These are phyloP conservation scores for Closterium sp. DNA, from an alignment of 139 green algal species.

Conservation along the genomic window DNA sequence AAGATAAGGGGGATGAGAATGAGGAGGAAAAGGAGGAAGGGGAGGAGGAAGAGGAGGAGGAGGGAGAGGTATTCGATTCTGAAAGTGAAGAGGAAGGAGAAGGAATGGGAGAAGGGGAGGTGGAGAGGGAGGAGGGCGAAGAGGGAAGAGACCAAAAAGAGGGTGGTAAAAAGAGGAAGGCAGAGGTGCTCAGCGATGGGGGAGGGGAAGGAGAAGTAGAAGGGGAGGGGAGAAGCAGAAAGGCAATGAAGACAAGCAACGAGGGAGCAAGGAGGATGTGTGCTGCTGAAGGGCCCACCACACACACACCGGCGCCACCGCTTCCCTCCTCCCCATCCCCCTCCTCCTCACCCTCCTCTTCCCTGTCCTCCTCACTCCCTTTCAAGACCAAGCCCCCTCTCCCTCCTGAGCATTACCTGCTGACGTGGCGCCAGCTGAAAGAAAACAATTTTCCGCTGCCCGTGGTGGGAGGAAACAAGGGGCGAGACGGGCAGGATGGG, in stretches of 20 bases:
- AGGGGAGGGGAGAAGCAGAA: neutral
- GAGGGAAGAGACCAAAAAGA: neutral
- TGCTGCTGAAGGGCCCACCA: neutral
- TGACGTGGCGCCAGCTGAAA: neutral
- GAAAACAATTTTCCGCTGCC: constrained; percentile 8
- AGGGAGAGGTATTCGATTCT: neutral
- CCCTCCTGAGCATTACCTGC: neutral
- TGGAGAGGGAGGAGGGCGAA: neutral
- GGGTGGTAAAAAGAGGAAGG: neutral
- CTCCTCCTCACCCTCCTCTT: neutral
- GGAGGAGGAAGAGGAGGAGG: neutral
- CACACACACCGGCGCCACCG: neutral
- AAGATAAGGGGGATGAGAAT: neutral
- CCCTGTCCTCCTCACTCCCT: neutral
- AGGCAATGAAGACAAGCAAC: neutral
- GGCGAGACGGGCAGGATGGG: neutral
- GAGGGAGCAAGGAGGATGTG: neutral
- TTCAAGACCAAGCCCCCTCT: neutral
- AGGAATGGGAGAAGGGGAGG: neutral
- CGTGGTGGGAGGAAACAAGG: neutral
- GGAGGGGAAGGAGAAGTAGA: neutral
- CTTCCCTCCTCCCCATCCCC: neutral
- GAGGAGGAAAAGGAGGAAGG: neutral
- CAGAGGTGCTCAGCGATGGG: neutral
- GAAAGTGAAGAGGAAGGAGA: neutral